Base-by-base conservation (phyloP, 768 basidiomycete genomes). In the Nidularia pulvinata region DNA sequence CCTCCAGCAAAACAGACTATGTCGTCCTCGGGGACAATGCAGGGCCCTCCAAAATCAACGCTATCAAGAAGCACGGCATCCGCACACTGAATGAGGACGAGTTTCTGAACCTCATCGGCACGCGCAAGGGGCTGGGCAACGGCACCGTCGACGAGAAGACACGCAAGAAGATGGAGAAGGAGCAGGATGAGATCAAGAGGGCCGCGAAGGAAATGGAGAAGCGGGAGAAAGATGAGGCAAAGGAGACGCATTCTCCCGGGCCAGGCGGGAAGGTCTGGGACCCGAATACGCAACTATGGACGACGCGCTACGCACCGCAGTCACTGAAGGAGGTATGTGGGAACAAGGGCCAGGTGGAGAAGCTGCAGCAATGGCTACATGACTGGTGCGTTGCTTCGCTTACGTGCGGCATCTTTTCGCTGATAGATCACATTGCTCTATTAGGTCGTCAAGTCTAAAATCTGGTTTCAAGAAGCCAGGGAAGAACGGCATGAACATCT, bases 381-480 rank as follows among this genome's bases (percentile, higher is more conserved):
- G 86, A 90, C 50, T 99, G 97, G 96, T 94, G 33, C 50, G 83
- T 46, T 46, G 22, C 9, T 19, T 46, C 10, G 45, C 45, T 46
- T 9, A 13, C 9, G 45, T 46, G 45, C 10, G 11, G 19, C 9
- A 19, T 11, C 10, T 46, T 10, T 39, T 10, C n/a, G n/a, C 2
- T 46, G 9, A 46, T 16, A 14, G 45, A 13, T 46, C 10, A 14
- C 9, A 25, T 19, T 46, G 13, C 9, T 46, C 9, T 33, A 11
- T 19, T 61, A 98, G 95, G 95, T 75, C 87, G 11, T 73, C 75
- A 50, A 91, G 84, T 60, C 66, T 87, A 59, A 90, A 89, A 55
- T 75, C 76, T 0, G 83, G 80, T 1, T 98, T 98, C 73, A 98
- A 93, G 72, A 97, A 95, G 61, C 94, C 94, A 1, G 97, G 97